Conservation (phyloP, 2,329 filamentous ascomycete genomes). For the Penicillium concentricum region DNA sequence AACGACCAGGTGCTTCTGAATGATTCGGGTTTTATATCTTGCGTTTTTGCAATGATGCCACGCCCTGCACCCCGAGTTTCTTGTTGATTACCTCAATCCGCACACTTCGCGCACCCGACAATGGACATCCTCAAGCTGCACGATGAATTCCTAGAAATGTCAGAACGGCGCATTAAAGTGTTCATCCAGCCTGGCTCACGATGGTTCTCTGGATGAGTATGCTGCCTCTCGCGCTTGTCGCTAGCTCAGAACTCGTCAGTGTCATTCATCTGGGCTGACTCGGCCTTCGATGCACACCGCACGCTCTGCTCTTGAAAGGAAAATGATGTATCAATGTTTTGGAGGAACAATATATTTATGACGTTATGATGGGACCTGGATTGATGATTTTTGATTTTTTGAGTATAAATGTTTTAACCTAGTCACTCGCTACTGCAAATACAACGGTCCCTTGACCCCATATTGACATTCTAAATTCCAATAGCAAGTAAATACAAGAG, state of each 20-base stretch:
- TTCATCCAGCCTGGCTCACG: not conserved
- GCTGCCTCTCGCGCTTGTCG: not conserved
- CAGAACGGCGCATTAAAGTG: not conserved
- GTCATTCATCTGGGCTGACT: not conserved
- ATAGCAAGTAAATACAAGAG: not conserved
- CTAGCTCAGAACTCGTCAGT: not conserved
- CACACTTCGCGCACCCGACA: not conserved
- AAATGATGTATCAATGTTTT: conserved; percentile 7
- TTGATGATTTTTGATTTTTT: conserved; percentile 18
- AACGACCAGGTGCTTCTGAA: not conserved
- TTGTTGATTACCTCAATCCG: not conserved
- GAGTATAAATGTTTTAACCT: conserved; percentile 16
- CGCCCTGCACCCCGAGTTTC: not conserved
- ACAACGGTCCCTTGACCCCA: not conserved
- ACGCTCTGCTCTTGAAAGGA: not conserved
- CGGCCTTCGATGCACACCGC: not conserved
- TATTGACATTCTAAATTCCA: not conserved
- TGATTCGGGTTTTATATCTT: not conserved
- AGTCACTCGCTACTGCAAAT: conserved; percentile 20
- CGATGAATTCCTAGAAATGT: not conserved
- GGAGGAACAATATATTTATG: conserved; percentile 19
- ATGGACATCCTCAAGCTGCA: not conserved
- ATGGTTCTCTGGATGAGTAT: not conserved
- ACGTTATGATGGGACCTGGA: conserved; percentile 21
- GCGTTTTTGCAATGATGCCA: not conserved